A percentile compares a stretch with the other conserved stretches of the same genome.
phyloP scores from a whole-genome alignment of 306 rosid genomes.

The Rosa rugosa region DNA sequence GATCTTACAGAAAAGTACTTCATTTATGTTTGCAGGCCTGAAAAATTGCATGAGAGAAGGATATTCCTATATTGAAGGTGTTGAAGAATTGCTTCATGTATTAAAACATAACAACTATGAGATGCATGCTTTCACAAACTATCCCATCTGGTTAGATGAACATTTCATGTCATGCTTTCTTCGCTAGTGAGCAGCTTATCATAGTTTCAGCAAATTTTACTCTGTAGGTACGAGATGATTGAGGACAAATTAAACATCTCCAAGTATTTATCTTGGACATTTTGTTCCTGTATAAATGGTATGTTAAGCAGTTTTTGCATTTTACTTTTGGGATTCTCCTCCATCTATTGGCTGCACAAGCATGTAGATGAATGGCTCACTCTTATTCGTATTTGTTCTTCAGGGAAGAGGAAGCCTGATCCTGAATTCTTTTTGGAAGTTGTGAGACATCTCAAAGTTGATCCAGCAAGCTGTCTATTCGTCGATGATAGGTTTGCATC shows the following conservation, averaged over 20 bases:
- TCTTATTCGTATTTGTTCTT: conserved; percentile 10
- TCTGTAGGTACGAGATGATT: conserved; percentile 75
- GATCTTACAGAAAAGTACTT: background rate
- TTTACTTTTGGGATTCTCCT: background rate
- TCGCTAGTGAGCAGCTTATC: conserved; percentile 13
- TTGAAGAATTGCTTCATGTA: conserved; percentile 69
- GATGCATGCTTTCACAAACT: conserved; percentile 97
- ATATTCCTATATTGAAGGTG: conserved; percentile 69
- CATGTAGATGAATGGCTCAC: background rate
- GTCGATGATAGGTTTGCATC: conserved; percentile 79
- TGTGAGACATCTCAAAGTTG: conserved; percentile 64
- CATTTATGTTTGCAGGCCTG: conserved; percentile 55
- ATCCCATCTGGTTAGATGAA: conserved; percentile 72
- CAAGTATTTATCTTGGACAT: conserved; percentile 87
- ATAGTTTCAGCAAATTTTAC: conserved; percentile 18
- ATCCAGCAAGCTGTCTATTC: conserved; percentile 67
- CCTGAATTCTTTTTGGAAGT: conserved; percentile 66
- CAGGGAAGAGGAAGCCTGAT: conserved; percentile 96
- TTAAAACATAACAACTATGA: conserved; percentile 69
- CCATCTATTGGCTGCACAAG: conserved; percentile 1
- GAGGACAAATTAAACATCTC: conserved; percentile 77
- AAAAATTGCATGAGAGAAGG: conserved; percentile 74
- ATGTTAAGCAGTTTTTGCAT: conserved; percentile 21
- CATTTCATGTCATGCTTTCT: conserved; percentile 23
- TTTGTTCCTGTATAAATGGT: conserved; percentile 77